Evolutionary conservation across 192 early-diverging fungal genomes (phyloP).

Genomic region (Backusella circina): DNA sequence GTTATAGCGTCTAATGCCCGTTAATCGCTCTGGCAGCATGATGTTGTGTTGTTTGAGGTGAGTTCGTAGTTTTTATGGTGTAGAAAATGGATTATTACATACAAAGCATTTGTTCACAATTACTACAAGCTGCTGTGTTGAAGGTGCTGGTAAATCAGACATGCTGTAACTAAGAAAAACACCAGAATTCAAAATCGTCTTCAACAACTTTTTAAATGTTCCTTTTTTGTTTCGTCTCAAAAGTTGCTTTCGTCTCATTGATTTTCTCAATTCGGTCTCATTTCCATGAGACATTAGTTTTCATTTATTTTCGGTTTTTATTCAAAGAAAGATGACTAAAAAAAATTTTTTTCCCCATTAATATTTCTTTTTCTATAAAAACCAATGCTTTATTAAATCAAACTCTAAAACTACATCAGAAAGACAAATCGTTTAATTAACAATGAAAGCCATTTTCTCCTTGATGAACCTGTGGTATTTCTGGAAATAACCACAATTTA

Average conservation of each 20-base stretch:
- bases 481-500: too few relatives aligned
- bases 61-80: not conserved
- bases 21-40: constrained; percentile 3
- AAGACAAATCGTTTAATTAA: not conserved
- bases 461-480: too few relatives aligned
- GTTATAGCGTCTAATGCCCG: not conserved
- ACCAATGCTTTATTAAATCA: not conserved
- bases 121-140: not conserved
- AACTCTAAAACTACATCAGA: too few relatives aligned
- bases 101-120: not conserved
- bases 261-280: too few relatives aligned
- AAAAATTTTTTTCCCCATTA: not conserved
- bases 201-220: too few relatives aligned
- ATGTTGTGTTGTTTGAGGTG: not conserved
- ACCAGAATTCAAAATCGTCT: too few relatives aligned
- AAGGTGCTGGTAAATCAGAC: too few relatives aligned
- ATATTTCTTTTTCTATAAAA: not conserved
- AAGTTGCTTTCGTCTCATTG: too few relatives aligned
- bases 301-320: not conserved
- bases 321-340: not conserved
- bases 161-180: too few relatives aligned
- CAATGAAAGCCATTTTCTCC: not conserved
- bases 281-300: too few relatives aligned
- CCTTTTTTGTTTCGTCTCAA: too few relatives aligned
- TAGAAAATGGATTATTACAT: not conserved